phyloP scores from a whole-genome alignment of 2,329 filamentous ascomycete genomes.

The Exophiala oligosperma region DNA sequence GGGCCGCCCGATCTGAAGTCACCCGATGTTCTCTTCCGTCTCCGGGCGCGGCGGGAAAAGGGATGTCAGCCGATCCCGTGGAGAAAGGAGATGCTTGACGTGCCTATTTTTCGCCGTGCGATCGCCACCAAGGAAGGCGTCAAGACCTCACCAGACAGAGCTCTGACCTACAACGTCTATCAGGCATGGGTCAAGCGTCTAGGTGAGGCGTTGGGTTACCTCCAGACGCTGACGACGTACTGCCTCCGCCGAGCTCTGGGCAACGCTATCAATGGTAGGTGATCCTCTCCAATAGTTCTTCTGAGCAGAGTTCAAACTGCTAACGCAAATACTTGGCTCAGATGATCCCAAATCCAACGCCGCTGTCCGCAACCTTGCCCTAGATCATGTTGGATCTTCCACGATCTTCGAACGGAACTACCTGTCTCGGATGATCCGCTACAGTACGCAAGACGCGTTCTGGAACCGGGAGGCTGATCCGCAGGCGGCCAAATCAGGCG shows the following conservation, averaged over 20 bases:
- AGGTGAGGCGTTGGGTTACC: conserved; percentile 1
- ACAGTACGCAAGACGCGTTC: conserved; percentile 3
- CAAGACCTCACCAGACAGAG: not conserved
- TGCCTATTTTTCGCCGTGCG: conserved; percentile 2
- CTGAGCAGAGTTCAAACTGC: not conserved
- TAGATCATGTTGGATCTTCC: conserved; percentile 2
- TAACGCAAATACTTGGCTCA: not conserved
- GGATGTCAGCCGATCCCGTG: conserved; percentile 5
- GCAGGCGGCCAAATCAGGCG: not conserved
- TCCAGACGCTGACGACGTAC: conserved; percentile 3
- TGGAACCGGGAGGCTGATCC: conserved; percentile 1
- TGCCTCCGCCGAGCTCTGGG: conserved; percentile 2
- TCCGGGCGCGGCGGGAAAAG: not conserved
- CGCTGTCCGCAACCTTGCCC: conserved; percentile 1
- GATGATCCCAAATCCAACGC: conserved; percentile 6
- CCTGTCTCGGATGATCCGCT: conserved; percentile 5
- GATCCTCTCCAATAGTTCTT: not conserved
- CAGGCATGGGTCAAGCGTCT: conserved; percentile 6
- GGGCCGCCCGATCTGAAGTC: conserved; percentile 1
- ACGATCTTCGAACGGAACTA: conserved; percentile 9
- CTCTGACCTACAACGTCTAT: conserved; percentile 3
- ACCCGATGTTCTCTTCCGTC: conserved; percentile 1
- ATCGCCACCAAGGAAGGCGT: conserved; percentile 3
- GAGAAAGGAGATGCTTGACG: conserved; percentile 3
- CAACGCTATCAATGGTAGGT: conserved; percentile 4